A percentile compares a stretch with the other conserved stretches of the same genome.
These are phyloP conservation scores for Myxozyma monticola DNA, from an alignment of 805 yeast species.

Conservation along the genomic window DNA sequence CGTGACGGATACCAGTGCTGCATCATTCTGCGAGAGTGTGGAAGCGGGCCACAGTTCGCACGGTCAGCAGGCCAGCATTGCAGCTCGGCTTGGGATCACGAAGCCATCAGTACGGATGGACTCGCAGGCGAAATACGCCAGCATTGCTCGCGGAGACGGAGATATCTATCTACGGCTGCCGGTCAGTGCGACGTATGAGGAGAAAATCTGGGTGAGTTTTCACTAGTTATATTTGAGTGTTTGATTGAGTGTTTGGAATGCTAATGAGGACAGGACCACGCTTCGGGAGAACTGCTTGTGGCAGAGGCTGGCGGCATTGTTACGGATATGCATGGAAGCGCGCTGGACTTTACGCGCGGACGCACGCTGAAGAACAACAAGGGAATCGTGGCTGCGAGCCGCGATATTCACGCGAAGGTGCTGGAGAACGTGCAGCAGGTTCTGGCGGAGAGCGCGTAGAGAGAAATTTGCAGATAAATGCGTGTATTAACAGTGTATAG, in stretches of 20 bases:
- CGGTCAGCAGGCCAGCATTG: constrained; percentile 76
- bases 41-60: constrained; percentile 95
- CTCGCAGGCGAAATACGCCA: constrained; percentile 95
- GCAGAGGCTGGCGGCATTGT: constrained; percentile 91
- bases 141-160: constrained; percentile 85
- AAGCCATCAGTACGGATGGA: constrained; percentile 71
- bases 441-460: constrained; percentile 8
- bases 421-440: constrained; percentile 29
- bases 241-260: no score
- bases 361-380: constrained; percentile 69
- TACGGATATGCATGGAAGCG: constrained; percentile 74
- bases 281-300: constrained; percentile 87
- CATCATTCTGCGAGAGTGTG: constrained; percentile 86
- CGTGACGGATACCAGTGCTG: constrained; percentile 45
- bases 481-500: background rate
- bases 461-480: background rate
- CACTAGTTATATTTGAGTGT: no score
- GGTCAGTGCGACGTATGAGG: constrained; percentile 69
- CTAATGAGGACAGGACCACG: constrained; percentile 75
- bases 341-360: constrained; percentile 81
- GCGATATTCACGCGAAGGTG: constrained; percentile 21
- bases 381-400: constrained; percentile 84
- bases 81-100: constrained; percentile 59
- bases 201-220: constrained; percentile 73
- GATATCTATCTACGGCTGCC: constrained; percentile 91